phyloP scores from a whole-genome alignment of 352 stramenopile species.

The Plasmopara halstedii region DNA sequence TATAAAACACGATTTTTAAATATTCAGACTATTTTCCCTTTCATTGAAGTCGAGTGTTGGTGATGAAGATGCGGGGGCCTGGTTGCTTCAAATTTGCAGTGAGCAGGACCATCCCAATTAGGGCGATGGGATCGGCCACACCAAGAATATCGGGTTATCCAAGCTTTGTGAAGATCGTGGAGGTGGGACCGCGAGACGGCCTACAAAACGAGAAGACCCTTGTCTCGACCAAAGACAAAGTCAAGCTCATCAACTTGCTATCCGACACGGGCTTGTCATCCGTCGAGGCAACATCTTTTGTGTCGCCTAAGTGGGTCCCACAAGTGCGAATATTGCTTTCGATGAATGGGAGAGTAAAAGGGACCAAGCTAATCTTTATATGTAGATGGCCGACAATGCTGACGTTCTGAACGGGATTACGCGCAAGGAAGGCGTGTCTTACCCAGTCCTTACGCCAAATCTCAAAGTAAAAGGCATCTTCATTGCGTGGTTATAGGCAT shows the following conservation, averaged over 20 bases:
- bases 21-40: too few relatives aligned
- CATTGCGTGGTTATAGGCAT: too few relatives aligned
- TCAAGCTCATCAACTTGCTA: slow-evolving; percentile 88
- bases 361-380: slow-evolving; percentile 6
- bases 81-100: neutral
- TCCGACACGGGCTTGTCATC: slow-evolving; percentile 79
- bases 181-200: slow-evolving; percentile 93
- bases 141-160: slow-evolving; percentile 34
- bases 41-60: too few relatives aligned
- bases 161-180: slow-evolving; percentile 85
- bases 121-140: slow-evolving; percentile 5
- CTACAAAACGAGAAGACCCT: slow-evolving; percentile 92
- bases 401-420: slow-evolving; percentile 85
- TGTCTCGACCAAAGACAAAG: slow-evolving; percentile 87
- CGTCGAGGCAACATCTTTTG: slow-evolving; percentile 94
- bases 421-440: slow-evolving; percentile 70
- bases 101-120: slow-evolving; percentile 3
- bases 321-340: slow-evolving; percentile 35
- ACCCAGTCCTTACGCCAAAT: slow-evolving; percentile 92
- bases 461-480: slow-evolving; percentile 41
- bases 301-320: slow-evolving; percentile 96
- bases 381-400: slow-evolving; percentile 89
- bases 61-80: slow-evolving; percentile 4
- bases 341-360: neutral
- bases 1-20: too few relatives aligned